Conservation (phyloP, 2,329 filamentous ascomycete species). For the Penicillium hordei region DNA sequence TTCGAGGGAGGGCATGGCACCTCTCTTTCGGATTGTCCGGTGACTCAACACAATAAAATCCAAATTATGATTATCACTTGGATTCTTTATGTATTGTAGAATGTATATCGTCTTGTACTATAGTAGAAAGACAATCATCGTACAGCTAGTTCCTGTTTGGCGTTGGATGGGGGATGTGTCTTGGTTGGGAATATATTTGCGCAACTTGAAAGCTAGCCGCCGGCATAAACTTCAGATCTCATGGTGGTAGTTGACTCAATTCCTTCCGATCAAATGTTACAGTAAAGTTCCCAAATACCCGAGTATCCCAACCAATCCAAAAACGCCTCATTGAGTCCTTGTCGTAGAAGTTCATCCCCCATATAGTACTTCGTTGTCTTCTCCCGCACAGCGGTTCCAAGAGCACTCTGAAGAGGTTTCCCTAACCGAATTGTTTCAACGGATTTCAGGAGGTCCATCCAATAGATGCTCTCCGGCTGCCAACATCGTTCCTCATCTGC, state of each 20-base stretch:
- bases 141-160: neutral
- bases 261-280: neutral
- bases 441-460: slow-evolving; percentile 14
- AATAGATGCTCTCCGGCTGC: slow-evolving; percentile 13
- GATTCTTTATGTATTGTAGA: neutral
- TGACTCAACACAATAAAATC: neutral
- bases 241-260: neutral
- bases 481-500: slow-evolving; percentile 10
- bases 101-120: too few species aligned
- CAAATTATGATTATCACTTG: neutral
- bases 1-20: slow-evolving; percentile 7
- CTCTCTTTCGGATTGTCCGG: neutral
- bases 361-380: slow-evolving; percentile 9
- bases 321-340: slow-evolving; percentile 17
- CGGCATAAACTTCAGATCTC: neutral
- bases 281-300: slow-evolving; percentile 13
- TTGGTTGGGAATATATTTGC: neutral
- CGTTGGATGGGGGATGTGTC: neutral
- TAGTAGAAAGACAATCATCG: neutral
- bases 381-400: slow-evolving; percentile 4
- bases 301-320: slow-evolving; percentile 15
- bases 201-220: neutral
- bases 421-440: slow-evolving; percentile 11
- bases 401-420: slow-evolving; percentile 6
- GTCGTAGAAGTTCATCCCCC: slow-evolving; percentile 18